These are phyloP conservation scores for Aspergillus luchuensis DNA, from an alignment of 2,329 filamentous ascomycete species.

Conservation along the genomic window DNA sequence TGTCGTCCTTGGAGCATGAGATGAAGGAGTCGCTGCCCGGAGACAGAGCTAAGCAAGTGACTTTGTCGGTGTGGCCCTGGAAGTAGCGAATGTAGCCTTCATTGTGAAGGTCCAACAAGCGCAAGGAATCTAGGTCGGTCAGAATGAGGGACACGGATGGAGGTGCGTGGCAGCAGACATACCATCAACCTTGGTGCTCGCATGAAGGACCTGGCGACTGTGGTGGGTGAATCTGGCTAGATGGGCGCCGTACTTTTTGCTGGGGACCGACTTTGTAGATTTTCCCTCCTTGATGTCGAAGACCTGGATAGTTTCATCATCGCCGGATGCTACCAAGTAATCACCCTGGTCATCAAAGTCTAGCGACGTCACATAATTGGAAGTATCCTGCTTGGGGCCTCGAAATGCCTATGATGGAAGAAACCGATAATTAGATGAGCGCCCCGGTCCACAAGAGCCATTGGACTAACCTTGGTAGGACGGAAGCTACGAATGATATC, in stretches of 20 bases:
- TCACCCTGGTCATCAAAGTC: constrained; percentile 97
- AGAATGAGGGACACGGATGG: background rate
- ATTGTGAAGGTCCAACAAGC: constrained; percentile 86
- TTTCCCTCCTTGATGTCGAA: constrained; percentile 92
- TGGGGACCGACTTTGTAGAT: constrained; percentile 83
- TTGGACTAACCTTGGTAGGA: constrained; percentile 69
- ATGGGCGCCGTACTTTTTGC: constrained; percentile 96
- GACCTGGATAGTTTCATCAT: constrained; percentile 92
- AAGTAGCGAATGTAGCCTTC: constrained; percentile 98
- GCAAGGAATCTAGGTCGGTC: constrained; percentile 61
- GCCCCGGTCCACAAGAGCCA: background rate
- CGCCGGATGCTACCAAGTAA: constrained; percentile 84
- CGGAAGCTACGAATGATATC: constrained; percentile 78
- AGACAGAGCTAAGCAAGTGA: constrained; percentile 81
- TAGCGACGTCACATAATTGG: constrained; percentile 76
- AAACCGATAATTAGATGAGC: constrained; percentile 12
- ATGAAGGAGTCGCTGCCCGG: constrained; percentile 89
- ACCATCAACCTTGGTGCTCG: constrained; percentile 93
- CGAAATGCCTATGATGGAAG: constrained; percentile 32
- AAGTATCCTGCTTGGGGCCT: constrained; percentile 41
- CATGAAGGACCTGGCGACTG: constrained; percentile 87
- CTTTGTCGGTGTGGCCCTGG: constrained; percentile 79
- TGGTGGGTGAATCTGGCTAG: constrained; percentile 93
- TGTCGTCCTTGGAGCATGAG: constrained; percentile 87
- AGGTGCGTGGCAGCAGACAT: constrained; percentile 26